phyloP scores from a whole-genome alignment of 805 yeast genomes.

The Saturnispora zaruensis region DNA sequence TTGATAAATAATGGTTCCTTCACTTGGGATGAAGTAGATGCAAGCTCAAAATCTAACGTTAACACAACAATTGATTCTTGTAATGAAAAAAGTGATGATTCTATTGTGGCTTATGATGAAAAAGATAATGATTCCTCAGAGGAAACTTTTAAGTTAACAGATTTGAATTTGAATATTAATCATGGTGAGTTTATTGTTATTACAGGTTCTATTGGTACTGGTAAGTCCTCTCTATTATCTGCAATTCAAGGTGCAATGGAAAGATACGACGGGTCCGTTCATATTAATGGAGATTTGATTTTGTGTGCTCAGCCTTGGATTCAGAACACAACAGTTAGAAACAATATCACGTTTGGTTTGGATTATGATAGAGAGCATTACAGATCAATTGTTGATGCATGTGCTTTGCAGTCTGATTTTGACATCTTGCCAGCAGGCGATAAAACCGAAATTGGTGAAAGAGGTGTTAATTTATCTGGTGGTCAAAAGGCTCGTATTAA shows the following conservation, averaged over 20 bases:
- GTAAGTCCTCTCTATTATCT: slow-evolving; percentile 64
- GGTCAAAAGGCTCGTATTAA: slow-evolving; percentile 82
- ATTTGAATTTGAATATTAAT: slow-evolving; percentile 44
- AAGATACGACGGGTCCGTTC: slow-evolving; percentile 41
- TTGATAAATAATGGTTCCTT: slow-evolving; percentile 46
- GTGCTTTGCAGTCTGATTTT: slow-evolving; percentile 62
- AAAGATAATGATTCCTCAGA: background rate
- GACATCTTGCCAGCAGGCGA: slow-evolving; percentile 68
- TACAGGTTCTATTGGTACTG: slow-evolving; percentile 76
- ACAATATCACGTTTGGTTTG: slow-evolving; percentile 62
- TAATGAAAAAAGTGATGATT: background rate
- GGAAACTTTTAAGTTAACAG: slow-evolving; percentile 30
- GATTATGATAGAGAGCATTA: slow-evolving; percentile 42
- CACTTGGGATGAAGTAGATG: slow-evolving; percentile 40
- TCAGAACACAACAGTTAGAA: slow-evolving; percentile 73
- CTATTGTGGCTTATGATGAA: background rate
- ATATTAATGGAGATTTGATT: slow-evolving; percentile 44
- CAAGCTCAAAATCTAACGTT: background rate
- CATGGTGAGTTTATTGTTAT: slow-evolving; percentile 65
- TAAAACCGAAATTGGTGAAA: slow-evolving; percentile 71
- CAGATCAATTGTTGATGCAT: slow-evolving; percentile 45
- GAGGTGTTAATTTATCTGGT: slow-evolving; percentile 78
- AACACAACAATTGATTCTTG: background rate
- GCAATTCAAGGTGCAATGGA: slow-evolving; percentile 67
- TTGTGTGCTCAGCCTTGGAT: slow-evolving; percentile 63